Base-by-base conservation (phyloP, 805 yeast species). In the Candida namnaoensis region DNA sequence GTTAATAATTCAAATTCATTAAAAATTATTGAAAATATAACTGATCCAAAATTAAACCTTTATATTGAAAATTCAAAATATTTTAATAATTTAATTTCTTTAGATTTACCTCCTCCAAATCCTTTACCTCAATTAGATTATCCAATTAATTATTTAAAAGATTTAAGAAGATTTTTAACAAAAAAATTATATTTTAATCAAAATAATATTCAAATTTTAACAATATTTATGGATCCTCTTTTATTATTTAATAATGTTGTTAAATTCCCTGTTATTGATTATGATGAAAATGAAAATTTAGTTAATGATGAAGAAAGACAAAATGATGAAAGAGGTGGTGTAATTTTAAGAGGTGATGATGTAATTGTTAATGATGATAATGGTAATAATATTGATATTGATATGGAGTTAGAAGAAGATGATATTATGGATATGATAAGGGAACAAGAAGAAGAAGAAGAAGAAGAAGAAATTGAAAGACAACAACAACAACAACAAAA, bases 181-280 rank as follows among this genome's bases (percentile, higher is more conserved):
- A 49, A 48, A 34, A 49, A 64, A 42, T 52, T 65, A 10, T 56
- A 61, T 7, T 49, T 57, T n/a, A 47, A 50, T 28, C 44, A 57
- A 11, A 56, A 60, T 11, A 56, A 50, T 39, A 56, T 64, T 53
- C 47, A 38, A 19, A 35, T 40, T 11, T 35, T 57, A 23, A 64
- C 68, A 0, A 44, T 64, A 8, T 66, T 66, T 49, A 65, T 66
- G 44, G 69, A 65, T 43, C 72, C 72, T 5, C 36, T 64, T 7
- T 46, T 52, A 34, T 40, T 67, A 32, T 67, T 67, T 48, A 65
- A 61, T 41, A 58, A 61, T 38, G 44, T 67, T 5, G 33, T 35
- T 2, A 36, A 34, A 30, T 38, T 57, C 56, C 37, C 63, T 56
- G 7, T 42, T 58, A 26, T 8, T 26, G 28, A 26, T 26, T 8